Conservation (phyloP, 1,139 yeast genomes). For the Geotrichum cucujoidarum region DNA sequence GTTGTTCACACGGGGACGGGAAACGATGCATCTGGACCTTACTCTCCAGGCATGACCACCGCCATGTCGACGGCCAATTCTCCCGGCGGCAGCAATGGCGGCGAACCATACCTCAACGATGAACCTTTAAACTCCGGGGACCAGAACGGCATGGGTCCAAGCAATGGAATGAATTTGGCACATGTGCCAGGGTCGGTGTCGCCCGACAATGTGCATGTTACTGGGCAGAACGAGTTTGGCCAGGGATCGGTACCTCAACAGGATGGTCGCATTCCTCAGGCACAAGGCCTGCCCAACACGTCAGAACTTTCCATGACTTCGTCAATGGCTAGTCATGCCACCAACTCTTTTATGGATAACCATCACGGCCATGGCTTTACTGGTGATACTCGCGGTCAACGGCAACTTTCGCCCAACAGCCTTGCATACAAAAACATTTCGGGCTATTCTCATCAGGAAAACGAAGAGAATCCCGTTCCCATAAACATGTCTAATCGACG, state of each 20-base stretch:
- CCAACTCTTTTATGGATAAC: not conserved
- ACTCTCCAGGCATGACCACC: not conserved
- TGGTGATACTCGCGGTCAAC: not conserved
- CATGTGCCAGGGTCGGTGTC: not conserved
- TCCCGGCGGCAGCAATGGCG: too few relatives aligned
- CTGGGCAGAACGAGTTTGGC: not conserved
- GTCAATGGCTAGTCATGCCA: not conserved
- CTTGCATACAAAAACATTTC: not conserved
- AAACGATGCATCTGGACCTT: not conserved
- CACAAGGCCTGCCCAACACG: not conserved
- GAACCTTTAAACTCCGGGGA: not conserved
- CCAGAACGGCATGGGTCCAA: not conserved
- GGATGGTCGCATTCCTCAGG: not conserved
- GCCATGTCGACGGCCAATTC: slow-evolving; percentile 1
- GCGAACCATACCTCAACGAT: not conserved
- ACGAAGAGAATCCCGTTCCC: not conserved
- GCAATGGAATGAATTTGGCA: not conserved
- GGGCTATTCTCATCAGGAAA: not conserved
- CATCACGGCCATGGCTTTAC: not conserved
- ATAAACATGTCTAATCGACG: not conserved
- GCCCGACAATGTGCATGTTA: not conserved
- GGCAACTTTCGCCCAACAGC: not conserved
- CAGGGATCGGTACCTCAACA: not conserved
- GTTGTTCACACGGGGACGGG: not conserved
- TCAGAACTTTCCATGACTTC: not conserved